Evolutionary conservation across 176 grass and related monocot species (phyloP).

Genomic region (Rhipidocladum racemiflorum): DNA sequence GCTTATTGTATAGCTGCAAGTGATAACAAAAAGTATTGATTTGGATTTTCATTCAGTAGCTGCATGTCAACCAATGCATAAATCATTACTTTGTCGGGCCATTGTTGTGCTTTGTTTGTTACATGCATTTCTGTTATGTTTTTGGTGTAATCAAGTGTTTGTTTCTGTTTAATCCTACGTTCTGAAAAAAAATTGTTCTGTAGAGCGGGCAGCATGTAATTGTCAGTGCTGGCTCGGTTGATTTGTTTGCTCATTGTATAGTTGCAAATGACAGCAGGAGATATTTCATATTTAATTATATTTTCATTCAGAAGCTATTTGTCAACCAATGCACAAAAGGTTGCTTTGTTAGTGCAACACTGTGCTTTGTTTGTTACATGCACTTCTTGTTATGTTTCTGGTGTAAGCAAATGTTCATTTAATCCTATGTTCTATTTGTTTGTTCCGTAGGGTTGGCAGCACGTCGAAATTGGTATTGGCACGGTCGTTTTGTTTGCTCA

Average conservation of each 20-base stretch:
- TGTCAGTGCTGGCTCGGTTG: too few species aligned
- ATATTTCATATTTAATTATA: too few species aligned
- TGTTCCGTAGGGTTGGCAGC: not conserved
- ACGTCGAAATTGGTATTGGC: too few species aligned
- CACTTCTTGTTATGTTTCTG: not conserved
- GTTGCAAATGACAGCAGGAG: too few species aligned
- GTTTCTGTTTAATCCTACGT: too few species aligned
- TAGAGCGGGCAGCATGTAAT: too few species aligned
- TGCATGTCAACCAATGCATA: not conserved
- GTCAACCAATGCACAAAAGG: too few species aligned
- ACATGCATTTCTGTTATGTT: not conserved
- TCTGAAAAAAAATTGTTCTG: not conserved
- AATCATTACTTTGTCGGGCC: not conserved
- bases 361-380: not conserved
- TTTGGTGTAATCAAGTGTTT: not conserved
- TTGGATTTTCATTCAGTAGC: not conserved
- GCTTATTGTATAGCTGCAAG: not conserved
- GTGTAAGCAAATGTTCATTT: not conserved
- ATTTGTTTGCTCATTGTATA: not conserved
- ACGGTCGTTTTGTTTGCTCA: too few species aligned
- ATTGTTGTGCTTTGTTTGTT: not conserved
- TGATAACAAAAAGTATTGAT: too few species aligned
- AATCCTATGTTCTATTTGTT: not conserved
- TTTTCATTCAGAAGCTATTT: too few species aligned
- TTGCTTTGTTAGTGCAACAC: too few species aligned